Conservation (phyloP, 441 rosid species). For the Pelargonium cotyledonis region DNA sequence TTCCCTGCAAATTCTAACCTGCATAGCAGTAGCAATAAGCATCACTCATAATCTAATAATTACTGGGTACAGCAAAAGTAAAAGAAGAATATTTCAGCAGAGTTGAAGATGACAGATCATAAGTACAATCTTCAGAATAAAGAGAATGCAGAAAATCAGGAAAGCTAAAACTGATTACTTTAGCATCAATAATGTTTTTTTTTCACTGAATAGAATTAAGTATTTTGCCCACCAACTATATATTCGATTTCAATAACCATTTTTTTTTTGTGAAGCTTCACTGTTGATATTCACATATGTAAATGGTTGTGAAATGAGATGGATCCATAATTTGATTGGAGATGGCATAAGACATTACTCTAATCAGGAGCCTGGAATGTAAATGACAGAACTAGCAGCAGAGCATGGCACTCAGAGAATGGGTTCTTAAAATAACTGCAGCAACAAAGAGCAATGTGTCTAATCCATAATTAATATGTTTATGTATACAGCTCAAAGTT, state of each 20-base stretch:
- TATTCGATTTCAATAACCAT: not conserved
- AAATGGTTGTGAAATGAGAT: not conserved
- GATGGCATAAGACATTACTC: not conserved
- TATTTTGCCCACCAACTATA: not conserved
- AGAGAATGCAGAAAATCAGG: not conserved
- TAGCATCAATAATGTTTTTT: not conserved
- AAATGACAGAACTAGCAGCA: not conserved
- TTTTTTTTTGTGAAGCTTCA: not conserved
- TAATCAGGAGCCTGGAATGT: not conserved
- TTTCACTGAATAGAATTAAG: not conserved
- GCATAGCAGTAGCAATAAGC: constrained; percentile 4
- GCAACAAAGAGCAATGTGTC: not conserved
- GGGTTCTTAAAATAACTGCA: not conserved
- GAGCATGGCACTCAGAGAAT: not conserved
- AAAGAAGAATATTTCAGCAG: not conserved
- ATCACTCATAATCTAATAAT: not conserved
- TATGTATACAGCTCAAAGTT: not conserved
- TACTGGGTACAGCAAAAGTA: not conserved
- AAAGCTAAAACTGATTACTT: not conserved
- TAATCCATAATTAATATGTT: not conserved
- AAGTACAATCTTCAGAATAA: not conserved
- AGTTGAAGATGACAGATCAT: not conserved
- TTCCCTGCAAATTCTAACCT: constrained; percentile 27
- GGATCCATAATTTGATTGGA: not conserved
- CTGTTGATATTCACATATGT: not conserved